Base-by-base conservation (phyloP, 2,329 filamentous ascomycete species). In the Colletotrichum sp. region DNA sequence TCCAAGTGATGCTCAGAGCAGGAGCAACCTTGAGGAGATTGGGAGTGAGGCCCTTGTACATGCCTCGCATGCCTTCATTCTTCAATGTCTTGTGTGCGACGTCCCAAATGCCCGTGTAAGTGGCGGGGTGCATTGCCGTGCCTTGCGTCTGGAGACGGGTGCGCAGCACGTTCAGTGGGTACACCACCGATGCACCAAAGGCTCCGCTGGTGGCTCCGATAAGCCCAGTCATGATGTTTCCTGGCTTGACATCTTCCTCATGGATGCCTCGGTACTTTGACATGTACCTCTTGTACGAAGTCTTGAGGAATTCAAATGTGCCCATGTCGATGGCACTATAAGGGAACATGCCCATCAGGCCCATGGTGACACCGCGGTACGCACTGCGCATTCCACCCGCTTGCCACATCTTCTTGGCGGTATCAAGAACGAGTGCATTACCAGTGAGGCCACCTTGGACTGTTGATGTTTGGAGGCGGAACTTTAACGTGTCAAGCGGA, bases 301-400 rank as follows among this genome's bases (percentile, higher is more conserved):
- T 92, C 86, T 99, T 99, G 77, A 98, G 90, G 76, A 97, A 92
- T 86, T 99, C 97, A 82, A 99, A 99, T 1, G 95, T 98, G 78
- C 95, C 95, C 81, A 99, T 93, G 83, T 99, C 97, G 82, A 99
- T 98, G 66, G 97, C 97, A 57, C 96, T 96, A 84, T 99, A 99
- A 0, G 97, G 97, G 81, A 99, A 99, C 93, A 99, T 98, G 83
- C 97, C 97, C 67, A 98, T 87, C 6, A 99, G 90, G 18, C 97
- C 97, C 91, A 99, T 97, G 0, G 96, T 96, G 39, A 99, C 90
- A 55, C 97, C 97, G 70, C 96, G 95, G 84, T 99, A 99, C 78
- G 96, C 96, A 8, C 95, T 90, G 36, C 91, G 88, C 32, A 96
- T 79, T 26, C 95, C 95, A 75, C 95, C 94, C 75, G 93, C 91